Evolutionary conservation across 202 grass and related monocot genomes (phyloP), one percentile per base, ranked within the genome.

Genomic region (Panicum virgatum): DNA sequence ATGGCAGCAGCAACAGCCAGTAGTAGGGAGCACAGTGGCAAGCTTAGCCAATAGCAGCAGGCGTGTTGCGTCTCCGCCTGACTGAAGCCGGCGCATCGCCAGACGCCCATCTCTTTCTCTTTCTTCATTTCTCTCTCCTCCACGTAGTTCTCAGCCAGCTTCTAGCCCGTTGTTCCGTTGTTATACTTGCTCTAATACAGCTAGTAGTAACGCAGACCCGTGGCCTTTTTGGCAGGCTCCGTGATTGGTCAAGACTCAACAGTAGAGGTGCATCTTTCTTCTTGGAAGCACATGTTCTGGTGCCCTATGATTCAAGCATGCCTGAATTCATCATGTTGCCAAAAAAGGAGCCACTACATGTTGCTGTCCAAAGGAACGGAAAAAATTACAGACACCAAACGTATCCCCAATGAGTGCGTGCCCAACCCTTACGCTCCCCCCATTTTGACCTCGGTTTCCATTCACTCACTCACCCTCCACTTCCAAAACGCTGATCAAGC

Each of bases 301-400:
- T 40, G 32, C 51, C 69, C 29, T 26, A 82, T 82, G 65, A 78
- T 82, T 77, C 44, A 37, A 72, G 83, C 82, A 82, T 78, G 78
- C 78, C 64, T 48, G 23, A 3, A 57, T 12, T 30, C 72, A 72
- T 78, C 13, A 43, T 78, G 78, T 10, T 19, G 29, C 72, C 47
- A 51, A 52, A 73, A 50, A 52, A 43, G 32, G 13, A 12, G 50
- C 46, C 57, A 50, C 70, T 47, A 68, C 16, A 13, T 16, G 34
- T 64, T 70, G 53, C 86, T 12, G 37, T 7, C 62, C 69, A 25
- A 25, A 12, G 7, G 12, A 52, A 1, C n/a, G 15, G 14, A 20
- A 23, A 53, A 78, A 29, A 77, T 43, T 68, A 56, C 60, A 50
- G 57, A 48, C 14, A 25, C 5, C 22, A 39, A 75, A 56, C 27